Evolutionary conservation across 1,284 basidiomycete genomes (phyloP).

Genomic region (Coniophora puteana): DNA sequence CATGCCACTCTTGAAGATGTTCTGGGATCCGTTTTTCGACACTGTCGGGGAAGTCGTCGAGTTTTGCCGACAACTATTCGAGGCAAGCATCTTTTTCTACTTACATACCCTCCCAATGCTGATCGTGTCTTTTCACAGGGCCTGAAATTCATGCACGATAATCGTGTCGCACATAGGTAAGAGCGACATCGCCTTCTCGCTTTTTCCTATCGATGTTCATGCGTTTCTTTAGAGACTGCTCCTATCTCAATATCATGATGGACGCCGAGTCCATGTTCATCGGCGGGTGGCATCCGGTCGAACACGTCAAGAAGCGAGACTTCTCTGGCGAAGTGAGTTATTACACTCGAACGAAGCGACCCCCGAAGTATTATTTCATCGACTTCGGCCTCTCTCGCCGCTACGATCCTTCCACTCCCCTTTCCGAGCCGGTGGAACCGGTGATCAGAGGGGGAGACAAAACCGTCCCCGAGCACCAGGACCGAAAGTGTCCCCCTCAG

Average conservation of each 20-base stretch:
- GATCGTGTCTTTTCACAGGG: slow-evolving; percentile 9
- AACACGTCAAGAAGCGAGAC: slow-evolving; percentile 3
- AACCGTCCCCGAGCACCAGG: slow-evolving; percentile 21
- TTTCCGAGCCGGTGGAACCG: slow-evolving; percentile 10
- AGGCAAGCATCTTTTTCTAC: slow-evolving; percentile 3
- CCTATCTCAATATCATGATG: slow-evolving; percentile 12
- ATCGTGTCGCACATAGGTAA: slow-evolving; percentile 15
- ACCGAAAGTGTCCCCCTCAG: slow-evolving; percentile 10
- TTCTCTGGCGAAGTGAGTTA: slow-evolving; percentile 6
- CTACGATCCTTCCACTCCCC: slow-evolving; percentile 14
- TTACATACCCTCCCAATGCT: neutral
- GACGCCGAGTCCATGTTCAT: slow-evolving; percentile 9
- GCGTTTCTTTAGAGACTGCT: slow-evolving; percentile 8
- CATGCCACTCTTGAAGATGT: slow-evolving; percentile 14
- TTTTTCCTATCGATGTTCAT: neutral
- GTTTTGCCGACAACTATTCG: slow-evolving; percentile 15
- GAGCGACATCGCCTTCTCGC: neutral
- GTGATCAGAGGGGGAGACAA: slow-evolving; percentile 19
- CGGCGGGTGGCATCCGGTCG: slow-evolving; percentile 14
- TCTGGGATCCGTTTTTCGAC: slow-evolving; percentile 11
- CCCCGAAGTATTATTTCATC: slow-evolving; percentile 20
- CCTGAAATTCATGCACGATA: slow-evolving; percentile 17
- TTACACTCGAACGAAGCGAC: slow-evolving; percentile 14
- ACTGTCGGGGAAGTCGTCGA: slow-evolving; percentile 14
- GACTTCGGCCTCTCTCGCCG: slow-evolving; percentile 17